Evolutionary conservation across 768 basidiomycete species (phyloP), one percentile per base, ranked within the genome.

Genomic region (Dentipellis sp.): DNA sequence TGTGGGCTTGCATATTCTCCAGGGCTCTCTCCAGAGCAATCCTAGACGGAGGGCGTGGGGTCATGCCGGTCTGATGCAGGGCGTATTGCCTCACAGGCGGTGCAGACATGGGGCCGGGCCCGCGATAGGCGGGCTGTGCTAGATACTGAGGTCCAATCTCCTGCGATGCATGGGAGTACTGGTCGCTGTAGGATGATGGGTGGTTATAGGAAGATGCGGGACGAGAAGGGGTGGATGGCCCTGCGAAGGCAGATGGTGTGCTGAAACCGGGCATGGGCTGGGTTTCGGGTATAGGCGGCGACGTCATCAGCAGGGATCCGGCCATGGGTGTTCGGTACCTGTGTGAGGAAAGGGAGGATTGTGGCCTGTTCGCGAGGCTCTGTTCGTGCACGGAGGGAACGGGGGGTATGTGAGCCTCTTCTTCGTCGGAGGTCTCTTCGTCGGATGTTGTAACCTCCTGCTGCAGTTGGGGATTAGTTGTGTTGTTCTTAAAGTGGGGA

Each of bases 281-380:
- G n/a, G 74, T 75, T 12, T 77, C 70, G 6, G 88, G 87, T 16
- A 87, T 23, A 21, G 73, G 74, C n/a, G 70, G 72, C 16, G 71
- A 75, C 4, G 84, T 80, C 64, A 83, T 72, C 16, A 79, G 74
- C 10, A 80, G 68, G 14, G 86, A 84, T 39, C 81, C 78, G 12
- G 80, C 77, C 65, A 84, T 75, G 7, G 90, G 91, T 34, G 90
- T 91, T 54, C 84, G 88, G 66, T 92, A 91, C 49, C 83, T 79
- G 51, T 82, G 76, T 2, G 87, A 84, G 2, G 91, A 91, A 50
- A 84, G 66, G 16, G 91, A 86, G n/a, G 90, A 92, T 19, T 79
- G 78, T 4, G 91, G 86, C 19, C 90, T 81, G 55, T 74, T 72
- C 47, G 38, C 42, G 10, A 36, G 42, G 17, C 39, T 49, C 22